Conservation (phyloP, 2,329 filamentous ascomycete species). For the Hypoxylon sp. region DNA sequence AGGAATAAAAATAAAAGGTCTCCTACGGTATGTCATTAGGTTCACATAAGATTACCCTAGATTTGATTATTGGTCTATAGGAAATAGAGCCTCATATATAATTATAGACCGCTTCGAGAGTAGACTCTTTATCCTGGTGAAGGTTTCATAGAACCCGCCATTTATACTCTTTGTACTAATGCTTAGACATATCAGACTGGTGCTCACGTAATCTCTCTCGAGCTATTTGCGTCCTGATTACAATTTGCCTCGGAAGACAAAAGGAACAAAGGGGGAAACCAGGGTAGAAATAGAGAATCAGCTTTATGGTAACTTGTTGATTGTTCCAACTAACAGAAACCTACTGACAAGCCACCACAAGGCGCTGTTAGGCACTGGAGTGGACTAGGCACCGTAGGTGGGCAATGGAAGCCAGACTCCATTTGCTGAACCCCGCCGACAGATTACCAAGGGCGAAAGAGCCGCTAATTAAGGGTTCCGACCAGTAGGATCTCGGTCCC, state of each 20-base stretch:
- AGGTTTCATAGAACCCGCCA: neutral
- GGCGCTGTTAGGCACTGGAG: conserved; percentile 8
- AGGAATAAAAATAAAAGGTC: neutral
- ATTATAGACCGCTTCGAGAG: neutral
- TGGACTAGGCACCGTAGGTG: neutral
- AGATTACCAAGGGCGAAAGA: conserved; percentile 37
- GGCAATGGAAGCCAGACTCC: conserved; percentile 3
- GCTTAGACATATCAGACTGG: neutral
- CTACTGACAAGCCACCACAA: conserved; percentile 15
- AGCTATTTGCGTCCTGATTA: neutral
- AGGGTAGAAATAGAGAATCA: neutral
- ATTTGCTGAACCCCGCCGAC: conserved; percentile 26
- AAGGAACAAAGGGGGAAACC: neutral
- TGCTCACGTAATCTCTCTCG: neutral
- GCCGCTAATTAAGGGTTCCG: conserved; percentile 35
- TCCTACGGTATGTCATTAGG: no score
- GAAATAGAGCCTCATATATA: neutral
- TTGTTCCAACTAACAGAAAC: neutral
- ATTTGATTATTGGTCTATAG: neutral
- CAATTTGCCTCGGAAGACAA: neutral
- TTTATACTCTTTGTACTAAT: neutral
- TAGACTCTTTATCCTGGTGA: neutral
- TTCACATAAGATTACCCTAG: neutral
- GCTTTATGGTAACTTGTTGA: conserved; percentile 2
- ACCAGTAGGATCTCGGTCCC: conserved; percentile 42